Evolutionary conservation across 2,329 filamentous ascomycete genomes (phyloP), one percentile per base, ranked within the genome.

Genomic region (Talaromyces sp.): DNA sequence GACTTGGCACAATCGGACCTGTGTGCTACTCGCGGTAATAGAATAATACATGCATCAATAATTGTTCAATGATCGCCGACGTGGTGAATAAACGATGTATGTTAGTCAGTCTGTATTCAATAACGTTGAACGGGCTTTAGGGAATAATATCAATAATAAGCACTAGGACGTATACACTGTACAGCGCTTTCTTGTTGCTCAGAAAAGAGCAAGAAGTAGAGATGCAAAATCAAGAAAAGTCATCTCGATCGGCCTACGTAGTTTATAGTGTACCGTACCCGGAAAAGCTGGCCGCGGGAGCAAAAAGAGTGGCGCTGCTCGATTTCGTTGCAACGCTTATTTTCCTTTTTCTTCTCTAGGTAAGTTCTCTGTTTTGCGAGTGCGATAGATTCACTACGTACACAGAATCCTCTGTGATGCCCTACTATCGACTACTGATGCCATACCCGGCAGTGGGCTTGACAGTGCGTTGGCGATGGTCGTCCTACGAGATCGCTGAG

Each of bases 401-500:
- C 17, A 36, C 34, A 7, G 11, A 4, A 8, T 2, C 11, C 34
- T 8, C 25, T 29, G 15, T 22, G 49, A 49, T 31, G 49, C 49
- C 49, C 31, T 53, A 53, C 25, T 51, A 29, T 49, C 22, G 45
- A 49, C 19, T 27, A 22, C 27, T 25, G 45, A 27, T 49, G 45
- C 45, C 45, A 27, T 27, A 49, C 19, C 22, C 3, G 1, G 19
- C 47, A 5, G 17, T 49, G 25, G 47, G 11, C 7, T 54, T 6
- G 51, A 34, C 51, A 22, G 53, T 56, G 53, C 56, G 63, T 45
- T 60, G 63, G 63, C 61, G 43, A 54, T 40, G 34, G 61, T 58
- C 36, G 61, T 63, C 61, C 61, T 63, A 63, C 58, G 49, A 31
- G 61, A 58, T 56, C 29, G 29, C 22, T 36, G 31, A 15, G 49